phyloP scores from a whole-genome alignment of 2,329 filamentous ascomycete genomes.

The Daldinia eschscholtzii region DNA sequence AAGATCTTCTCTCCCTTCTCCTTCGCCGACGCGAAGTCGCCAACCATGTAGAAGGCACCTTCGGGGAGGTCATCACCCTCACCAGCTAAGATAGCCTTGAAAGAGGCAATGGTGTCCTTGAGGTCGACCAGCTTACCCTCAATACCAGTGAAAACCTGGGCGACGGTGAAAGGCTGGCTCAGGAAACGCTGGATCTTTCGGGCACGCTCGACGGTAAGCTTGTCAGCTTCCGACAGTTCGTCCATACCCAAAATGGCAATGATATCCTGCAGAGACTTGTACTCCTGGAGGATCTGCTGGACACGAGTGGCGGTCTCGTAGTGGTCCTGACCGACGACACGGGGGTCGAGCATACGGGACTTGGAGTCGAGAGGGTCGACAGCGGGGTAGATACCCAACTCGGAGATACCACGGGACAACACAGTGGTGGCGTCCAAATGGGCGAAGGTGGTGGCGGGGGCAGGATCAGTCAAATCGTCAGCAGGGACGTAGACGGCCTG shows the following conservation, averaged over 20 bases:
- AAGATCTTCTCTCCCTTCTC: constrained; percentile 99
- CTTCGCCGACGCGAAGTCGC: constrained; percentile 91
- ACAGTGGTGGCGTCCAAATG: constrained; percentile 99
- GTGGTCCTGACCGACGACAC: constrained; percentile 98
- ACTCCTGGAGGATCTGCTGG: constrained; percentile 99
- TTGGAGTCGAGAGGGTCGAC: constrained; percentile 99
- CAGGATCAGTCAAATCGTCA: constrained; percentile 99
- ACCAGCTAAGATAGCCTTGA: constrained; percentile 96
- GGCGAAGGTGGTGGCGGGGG: constrained; percentile 98
- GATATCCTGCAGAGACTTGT: constrained; percentile 99
- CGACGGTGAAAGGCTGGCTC: constrained; percentile 96
- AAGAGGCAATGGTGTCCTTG: constrained; percentile 97
- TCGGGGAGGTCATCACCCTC: constrained; percentile 97
- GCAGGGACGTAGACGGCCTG: constrained; percentile 99
- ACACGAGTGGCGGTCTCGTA: constrained; percentile 94
- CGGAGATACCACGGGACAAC: constrained; percentile 99
- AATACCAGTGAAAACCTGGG: constrained; percentile 87
- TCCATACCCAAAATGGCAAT: constrained; percentile 99
- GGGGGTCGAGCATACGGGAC: constrained; percentile 99
- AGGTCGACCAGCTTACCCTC: constrained; percentile 97
- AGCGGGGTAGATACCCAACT: constrained; percentile 99
- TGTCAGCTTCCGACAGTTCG: constrained; percentile 98
- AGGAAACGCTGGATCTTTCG: constrained; percentile 99
- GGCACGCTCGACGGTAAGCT: constrained; percentile 99
- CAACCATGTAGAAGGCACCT: constrained; percentile 97